Base-by-base conservation (phyloP, 176 grass and related monocot genomes). In the Pontederia paniculata region DNA sequence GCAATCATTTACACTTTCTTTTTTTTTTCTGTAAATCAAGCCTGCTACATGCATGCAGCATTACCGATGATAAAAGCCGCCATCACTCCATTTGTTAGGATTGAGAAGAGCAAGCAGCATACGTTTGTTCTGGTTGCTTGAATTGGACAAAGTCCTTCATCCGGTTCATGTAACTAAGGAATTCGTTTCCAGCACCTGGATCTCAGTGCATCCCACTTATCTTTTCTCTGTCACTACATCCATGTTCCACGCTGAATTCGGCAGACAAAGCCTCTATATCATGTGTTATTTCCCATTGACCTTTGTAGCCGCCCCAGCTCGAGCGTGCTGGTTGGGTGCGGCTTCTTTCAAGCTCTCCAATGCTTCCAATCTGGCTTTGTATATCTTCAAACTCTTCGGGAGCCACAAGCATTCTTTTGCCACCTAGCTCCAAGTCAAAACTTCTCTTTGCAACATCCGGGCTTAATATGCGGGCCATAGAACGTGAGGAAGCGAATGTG, bases 211-310 rank as follows among this genome's bases (percentile, higher is more conserved):
- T 15, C 21, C 45, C 53, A 8, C 22, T 25, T 9, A 45, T 53
- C 47, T 72, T 61, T 61, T 50, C 31, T 61, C 57, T 52, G 9
- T 61, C 43, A 14, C n/a, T 41, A 25, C 43, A 72, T 21, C 47
- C 57, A 53, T 53, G 57, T 19, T 72, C 46, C 69, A 75, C 68
- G 9, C 70, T 69, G 50, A 79, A 83, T 61, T 97, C 86, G 23
- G 55, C 61, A 44, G 61, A 22, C 3, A 90, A 48, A 9, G 73
- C 70, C 48, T 75, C 81, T 4, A 73, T 64, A 12, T 87, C 82
- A 45, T 72, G 44, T 22, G 69, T 62, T 62, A 72, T 72, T 42
- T 72, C 69, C 47, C 54, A 57, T 7, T 46, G 44, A 11, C 31
- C 57, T 37, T 72, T 72, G 18, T 72, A 25, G 13, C 28, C 12